Evolutionary conservation across 2,329 filamentous ascomycete genomes (phyloP), one percentile per base, ranked within the genome.

Genomic region (Apiospora aurea): DNA sequence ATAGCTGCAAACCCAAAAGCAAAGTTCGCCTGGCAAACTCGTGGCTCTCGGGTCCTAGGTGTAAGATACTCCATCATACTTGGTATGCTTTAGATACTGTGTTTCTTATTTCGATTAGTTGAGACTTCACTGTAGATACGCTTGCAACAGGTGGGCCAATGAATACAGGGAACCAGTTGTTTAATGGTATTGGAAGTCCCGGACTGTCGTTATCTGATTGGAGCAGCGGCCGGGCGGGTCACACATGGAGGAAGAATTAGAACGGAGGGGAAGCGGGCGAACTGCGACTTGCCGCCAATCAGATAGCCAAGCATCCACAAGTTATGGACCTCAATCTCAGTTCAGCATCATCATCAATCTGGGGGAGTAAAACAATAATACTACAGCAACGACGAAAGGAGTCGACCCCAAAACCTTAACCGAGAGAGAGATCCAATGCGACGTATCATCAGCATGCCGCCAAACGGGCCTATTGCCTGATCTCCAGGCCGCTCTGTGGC

Each of bases 141-240:
- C n/a, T n/a, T n/a, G n/a, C n/a, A n/a, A n/a, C n/a, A n/a, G n/a
- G n/a, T n/a, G n/a, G n/a, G n/a, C n/a, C n/a, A n/a, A n/a, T n/a
- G n/a, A n/a, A n/a, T n/a, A n/a, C n/a, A n/a, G n/a, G n/a, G n/a
- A n/a, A n/a, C n/a, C n/a, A n/a, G n/a, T n/a, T n/a, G n/a, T n/a
- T n/a, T n/a, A n/a, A n/a, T 6, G 34, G 6, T 34, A 38, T 38
- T 38, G 34, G 5, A 38, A 38, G 34, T 2, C 34, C 34, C 34
- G 21, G 41, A 38, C n/a, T 6, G 57, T 21, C 18, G 21, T 64
- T 34, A 24, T 64, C 57, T 64, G 34, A 64, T 64, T 64, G 57
- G 57, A 64, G 18, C 29, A n/a, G 57, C 34, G 18, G 41, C 21
- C 34, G 57, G 57, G 57, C 57, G 57, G 57, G 57, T 64, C 57